Base-by-base conservation (phyloP, 2,329 filamentous ascomycete species). In the Zymoseptoria crescenta region DNA sequence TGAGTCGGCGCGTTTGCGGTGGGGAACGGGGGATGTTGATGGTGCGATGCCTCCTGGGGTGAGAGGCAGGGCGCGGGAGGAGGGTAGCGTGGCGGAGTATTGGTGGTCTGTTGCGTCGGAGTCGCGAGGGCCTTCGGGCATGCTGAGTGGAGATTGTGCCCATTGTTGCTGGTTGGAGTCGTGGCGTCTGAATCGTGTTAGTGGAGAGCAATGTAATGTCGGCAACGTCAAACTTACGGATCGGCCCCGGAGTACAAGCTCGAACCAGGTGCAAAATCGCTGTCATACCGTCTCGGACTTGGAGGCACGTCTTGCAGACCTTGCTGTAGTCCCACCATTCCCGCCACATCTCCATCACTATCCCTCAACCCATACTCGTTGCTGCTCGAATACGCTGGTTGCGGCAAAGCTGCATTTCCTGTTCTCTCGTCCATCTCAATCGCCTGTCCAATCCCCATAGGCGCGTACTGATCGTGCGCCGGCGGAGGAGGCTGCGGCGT, bases 381-480 rank as follows among this genome's bases (percentile, higher is more conserved):
- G 41, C 56, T 62, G 8, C 49, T 50, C 13, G 57, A 29, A 24
- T 52, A 28, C n/a, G 20, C 35, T 9, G 62, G 52, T 48, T 61
- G 55, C 49, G 57, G 62, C 49, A 28, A 75, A 57, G 74, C 72
- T n/a, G 81, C 80, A 56, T 78, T 80, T 48, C 80, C 80, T n/a
- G 79, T 78, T n/a, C 80, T 78, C 35, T 87, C 85, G 71, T 92
- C 87, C 89, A 95, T 92, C 72, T 94, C 91, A 56, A 91, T 82
- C 2, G 87, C 85, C 68, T 87, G 86, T 8, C 85, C 85, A 10
- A 85, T 76, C 13, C 74, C 59, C 55, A 56, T 49, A 57, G 60
- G 60, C 52, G 58, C 61, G 52, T 60, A 66, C 13, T 67, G 67
- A 27, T 76, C 74, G 24, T 73, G 72, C 64, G 69, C 68, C 8